Base-by-base conservation (phyloP, 371 early-diverging fungal genomes). In the Synchytrium microbalum region DNA sequence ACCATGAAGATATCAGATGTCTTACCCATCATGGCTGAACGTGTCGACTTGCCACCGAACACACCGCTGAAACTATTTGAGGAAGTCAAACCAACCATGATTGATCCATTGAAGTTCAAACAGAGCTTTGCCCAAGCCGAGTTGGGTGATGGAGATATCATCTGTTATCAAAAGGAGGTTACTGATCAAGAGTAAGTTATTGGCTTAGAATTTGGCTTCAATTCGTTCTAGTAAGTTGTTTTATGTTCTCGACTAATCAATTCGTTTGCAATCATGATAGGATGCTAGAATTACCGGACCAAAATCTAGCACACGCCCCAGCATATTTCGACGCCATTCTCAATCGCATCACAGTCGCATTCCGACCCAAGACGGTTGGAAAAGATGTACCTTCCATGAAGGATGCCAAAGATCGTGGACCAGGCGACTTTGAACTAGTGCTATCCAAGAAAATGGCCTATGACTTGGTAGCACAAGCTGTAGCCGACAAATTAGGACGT, bases 11-110 rank as follows among this genome's bases (percentile, higher is more conserved):
- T 93, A 19, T 75, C 74, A 3, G 88, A 90, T 29, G 78, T 93
- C 23, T 59, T 85, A 3, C 87, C 87, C 8, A 56, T 57, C 2
- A 64, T 93, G 28, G 61, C 73, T 10, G 79, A 80, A 54, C 77
- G 78, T 59, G 83, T 79, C 31, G 75, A 73, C 0, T 71, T 91
- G 26, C 79, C 88, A 2, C 63, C 75, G 1, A 76, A 75, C 58
- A 85, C 86, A 0, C 71, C 81, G 0, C 38, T 94, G 26, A 64
- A 70, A 54, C 65, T 93, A 3, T 92, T 78, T 65, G 95, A 95
- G 61, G 98, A 97, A 77, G 86, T 95, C 71, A 93, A 93, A 78
- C 91, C 92, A 0, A 81, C 80, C 1, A 88, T 92, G 89, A 87
- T 96, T 61, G 95, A 93, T 53, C 67, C 66, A 5, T 52, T 74